A percentile compares a stretch with the other conserved stretches of the same genome.
Evolutionary conservation across 2,329 filamentous ascomycete species (phyloP).

Genomic region (Aureobasidium pullulans): DNA sequence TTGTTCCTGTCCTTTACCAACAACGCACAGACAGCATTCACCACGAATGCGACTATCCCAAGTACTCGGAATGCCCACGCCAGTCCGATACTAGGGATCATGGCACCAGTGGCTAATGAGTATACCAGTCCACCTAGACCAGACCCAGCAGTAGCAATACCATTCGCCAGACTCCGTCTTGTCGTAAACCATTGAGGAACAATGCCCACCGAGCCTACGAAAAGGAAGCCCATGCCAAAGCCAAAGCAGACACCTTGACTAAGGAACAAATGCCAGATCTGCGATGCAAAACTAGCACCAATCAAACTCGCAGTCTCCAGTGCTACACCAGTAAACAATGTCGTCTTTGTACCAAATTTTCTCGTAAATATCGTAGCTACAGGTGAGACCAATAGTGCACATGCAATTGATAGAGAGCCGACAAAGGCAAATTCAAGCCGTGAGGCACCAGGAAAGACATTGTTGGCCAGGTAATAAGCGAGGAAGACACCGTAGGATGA

Average conservation of each 20-base stretch:
- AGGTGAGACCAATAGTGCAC: conserved; percentile 61
- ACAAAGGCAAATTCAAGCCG: conserved; percentile 68
- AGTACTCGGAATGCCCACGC: conserved; percentile 61
- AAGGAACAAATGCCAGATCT: conserved; percentile 70
- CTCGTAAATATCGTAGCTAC: conserved; percentile 56
- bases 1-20: conserved; percentile 66
- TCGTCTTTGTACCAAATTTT: conserved; percentile 54
- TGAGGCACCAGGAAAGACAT: conserved; percentile 56
- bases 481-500: conserved; percentile 63
- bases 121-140: conserved; percentile 69
- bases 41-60: conserved; percentile 55
- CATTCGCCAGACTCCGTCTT: conserved; percentile 61
- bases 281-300: conserved; percentile 58
- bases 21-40: conserved; percentile 56
- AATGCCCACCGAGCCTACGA: conserved; percentile 60
- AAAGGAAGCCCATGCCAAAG: conserved; percentile 69
- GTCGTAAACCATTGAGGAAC: conserved; percentile 69
- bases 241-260: conserved; percentile 70
- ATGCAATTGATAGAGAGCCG: conserved; percentile 61
- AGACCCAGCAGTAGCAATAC: conserved; percentile 59
- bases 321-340: conserved; percentile 57
- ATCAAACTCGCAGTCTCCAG: conserved; percentile 60
- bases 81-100: conserved; percentile 58
- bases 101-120: conserved; percentile 58
- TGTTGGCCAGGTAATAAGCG: conserved; percentile 62